A percentile compares a stretch with the other conserved stretches of the same genome.
phyloP scores from a whole-genome alignment of 2,329 filamentous ascomycete species.

The Cryphonectria nitschkei region DNA sequence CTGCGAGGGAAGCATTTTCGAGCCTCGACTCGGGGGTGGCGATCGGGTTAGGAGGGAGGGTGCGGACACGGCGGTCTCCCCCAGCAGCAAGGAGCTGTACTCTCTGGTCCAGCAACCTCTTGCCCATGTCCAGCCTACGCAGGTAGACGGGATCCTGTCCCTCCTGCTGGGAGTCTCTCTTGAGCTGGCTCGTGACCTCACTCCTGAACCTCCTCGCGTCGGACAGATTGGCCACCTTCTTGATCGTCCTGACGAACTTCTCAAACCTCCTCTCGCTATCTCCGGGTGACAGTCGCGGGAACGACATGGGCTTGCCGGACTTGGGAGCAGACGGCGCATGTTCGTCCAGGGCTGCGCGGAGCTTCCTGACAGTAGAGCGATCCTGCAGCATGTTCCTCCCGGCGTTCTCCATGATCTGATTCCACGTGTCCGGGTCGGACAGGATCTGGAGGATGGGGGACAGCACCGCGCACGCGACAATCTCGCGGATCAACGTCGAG shows the following conservation, averaged over 20 bases:
- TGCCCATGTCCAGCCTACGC: constrained; percentile 87
- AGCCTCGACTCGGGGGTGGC: constrained; percentile 59
- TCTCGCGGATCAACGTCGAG: constrained; percentile 79
- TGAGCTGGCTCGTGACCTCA: constrained; percentile 89
- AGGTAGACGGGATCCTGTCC: constrained; percentile 85
- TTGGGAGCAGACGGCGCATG: constrained; percentile 84
- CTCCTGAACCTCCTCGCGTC: constrained; percentile 92
- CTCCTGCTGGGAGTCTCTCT: constrained; percentile 78
- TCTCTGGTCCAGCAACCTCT: constrained; percentile 85
- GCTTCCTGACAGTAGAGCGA: constrained; percentile 88
- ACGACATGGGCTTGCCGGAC: constrained; percentile 64
- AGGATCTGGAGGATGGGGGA: constrained; percentile 79
- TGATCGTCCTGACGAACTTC: constrained; percentile 86
- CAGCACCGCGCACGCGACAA: constrained; percentile 90
- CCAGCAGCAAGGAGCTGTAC: constrained; percentile 79
- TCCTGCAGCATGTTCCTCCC: constrained; percentile 89
- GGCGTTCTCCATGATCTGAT: constrained; percentile 90
- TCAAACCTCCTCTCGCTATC: constrained; percentile 95
- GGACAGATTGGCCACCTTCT: constrained; percentile 86
- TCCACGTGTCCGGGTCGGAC: constrained; percentile 95
- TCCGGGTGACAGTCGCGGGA: constrained; percentile 77
- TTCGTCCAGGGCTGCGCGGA: constrained; percentile 89
- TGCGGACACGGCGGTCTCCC: constrained; percentile 51
- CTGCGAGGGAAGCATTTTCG: constrained; percentile 76
- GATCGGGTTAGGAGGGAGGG: constrained; percentile 32